Base-by-base conservation (phyloP, 139 green algal genomes). In the Coccomyxa sp. region DNA sequence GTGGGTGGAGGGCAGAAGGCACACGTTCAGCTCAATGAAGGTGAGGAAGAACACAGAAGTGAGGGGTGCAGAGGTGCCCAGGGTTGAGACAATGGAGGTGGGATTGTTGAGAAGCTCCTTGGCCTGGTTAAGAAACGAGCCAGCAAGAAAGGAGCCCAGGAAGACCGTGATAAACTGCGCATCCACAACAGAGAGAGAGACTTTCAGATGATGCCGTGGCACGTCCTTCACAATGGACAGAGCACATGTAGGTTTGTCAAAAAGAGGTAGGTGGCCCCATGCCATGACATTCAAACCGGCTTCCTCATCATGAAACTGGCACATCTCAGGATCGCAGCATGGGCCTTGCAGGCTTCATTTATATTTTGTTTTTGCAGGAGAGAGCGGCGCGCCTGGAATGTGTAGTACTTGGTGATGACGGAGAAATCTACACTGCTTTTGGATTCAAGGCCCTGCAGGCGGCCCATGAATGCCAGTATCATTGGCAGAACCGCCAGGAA, bases 121-220 rank as follows among this genome's bases (percentile, higher is more conserved):
- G 28, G 92, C 77, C 74, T 94, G 91, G 57, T 86, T 91, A 23
- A 91, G 79, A 60, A 94, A 80, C 9, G 84, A 85, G 76, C 91
- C 88, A 16, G 88, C 89, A 45, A 95, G 85, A 84, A 95, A 94
- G 81, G 89, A 92, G 17, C 87, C 86, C 25, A 94, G 82, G 83
- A 96, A 96, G 4, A 93, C 88, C 0, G 90, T 92, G 78, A 96
- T 87, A 31, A 95, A 90, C 91, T 96, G 92, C 59, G 82, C 38
- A 51, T 51, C 38, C 32, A 63, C 71, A 51, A 51, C 38, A 51
- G 38, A 3, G 7, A 51, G 38, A 51, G 38, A n/a, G n/a, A n/a
- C n/a, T 7, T 7, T 51, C 38, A 51, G 38, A 51, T 51, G 38
- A 51, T 51, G 38, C 38, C 3, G 7, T 51, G 38, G 38, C 38